Base-by-base conservation (phyloP, 1,284 basidiomycete species). In the Mrakiaceae sp. region DNA sequence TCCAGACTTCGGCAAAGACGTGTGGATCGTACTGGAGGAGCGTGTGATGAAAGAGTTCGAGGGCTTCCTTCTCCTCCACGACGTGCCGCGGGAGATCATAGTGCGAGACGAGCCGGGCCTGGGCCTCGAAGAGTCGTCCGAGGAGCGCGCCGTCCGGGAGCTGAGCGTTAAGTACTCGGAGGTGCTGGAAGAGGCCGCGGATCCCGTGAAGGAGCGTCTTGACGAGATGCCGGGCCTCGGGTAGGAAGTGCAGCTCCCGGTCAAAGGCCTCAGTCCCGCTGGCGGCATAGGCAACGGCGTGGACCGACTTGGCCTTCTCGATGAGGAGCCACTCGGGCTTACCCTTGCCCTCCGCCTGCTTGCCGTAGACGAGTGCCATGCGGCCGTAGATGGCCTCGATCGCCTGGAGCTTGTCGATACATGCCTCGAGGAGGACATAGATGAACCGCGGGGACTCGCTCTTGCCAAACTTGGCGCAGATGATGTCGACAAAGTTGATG, bases 1-100 rank as follows among this genome's bases (percentile, higher is more conserved):
- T 90, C 93, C 89, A 96, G 39, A 96, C 87, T 75, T 96, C 91
- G 72, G 94, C 88, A 75, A 96, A 94, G 67, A 93, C 86, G 72
- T 95, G 88, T 4, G 89, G 80, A 72, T 96, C 89, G 69, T 92
- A 83, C 71, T 93, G 88, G 53, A 84, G 76, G 50, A 95, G 83
- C 63, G 87, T 86, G 49, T 83, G 81, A 4, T 84, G 86, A 66
- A 98, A 85, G 79, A 87, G 85, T 67, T 98, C 95, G 74, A 94
- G 84, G 12, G 87, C 85, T 71, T 96, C 92, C 66, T 85, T 89
- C 66, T 87, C 85, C 69, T 97, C 92, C 59, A 86, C 84, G 52
- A 83, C 81, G 69, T 94, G 88, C 47, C 76, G 71, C 46, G 77
- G 73, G 7, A 83, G 80, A 70, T 97, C 92, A 74, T 90, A 91